Conservation (phyloP, 352 stramenopile genomes). For the Phytopythium vexans region DNA sequence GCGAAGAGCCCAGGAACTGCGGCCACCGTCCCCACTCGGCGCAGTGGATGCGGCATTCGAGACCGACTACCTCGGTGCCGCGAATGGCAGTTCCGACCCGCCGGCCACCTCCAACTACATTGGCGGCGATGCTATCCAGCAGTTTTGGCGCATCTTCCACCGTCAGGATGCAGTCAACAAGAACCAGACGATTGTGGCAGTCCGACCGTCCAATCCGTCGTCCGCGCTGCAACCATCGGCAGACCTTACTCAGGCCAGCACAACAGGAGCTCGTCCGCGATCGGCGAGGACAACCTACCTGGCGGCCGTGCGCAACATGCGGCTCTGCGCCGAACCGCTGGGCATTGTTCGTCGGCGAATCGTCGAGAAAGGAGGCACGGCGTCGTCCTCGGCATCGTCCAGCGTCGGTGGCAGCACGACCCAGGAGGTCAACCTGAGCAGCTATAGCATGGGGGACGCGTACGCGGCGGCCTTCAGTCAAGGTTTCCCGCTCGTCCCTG, state of each 20-base stretch:
- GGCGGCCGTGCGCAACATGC: constrained; percentile 49
- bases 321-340: constrained; percentile 56
- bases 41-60: constrained; percentile 16
- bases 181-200: constrained; percentile 23
- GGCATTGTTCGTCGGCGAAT: constrained; percentile 56
- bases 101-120: constrained; percentile 54
- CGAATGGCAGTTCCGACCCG: constrained; percentile 3
- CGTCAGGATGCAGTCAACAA: constrained; percentile 58
- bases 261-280: constrained; percentile 22
- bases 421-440: constrained; percentile 71
- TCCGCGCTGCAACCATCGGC: background rate
- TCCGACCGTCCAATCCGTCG: constrained; percentile 2
- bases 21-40: constrained; percentile 64
- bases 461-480: constrained; percentile 60
- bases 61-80: constrained; percentile 15
- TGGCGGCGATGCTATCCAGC: constrained; percentile 44
- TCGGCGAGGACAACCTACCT: constrained; percentile 66
- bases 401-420: constrained; percentile 34
- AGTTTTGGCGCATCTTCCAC: constrained; percentile 75
- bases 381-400: constrained; percentile 19
- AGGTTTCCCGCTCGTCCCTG: constrained; percentile 56
- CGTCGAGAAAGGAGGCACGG: constrained; percentile 38
- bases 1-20: constrained; percentile 17
- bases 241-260: background rate
- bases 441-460: constrained; percentile 62